Evolutionary conservation across 805 yeast species (phyloP).

Genomic region (Wickerhamiella spandovensis): DNA sequence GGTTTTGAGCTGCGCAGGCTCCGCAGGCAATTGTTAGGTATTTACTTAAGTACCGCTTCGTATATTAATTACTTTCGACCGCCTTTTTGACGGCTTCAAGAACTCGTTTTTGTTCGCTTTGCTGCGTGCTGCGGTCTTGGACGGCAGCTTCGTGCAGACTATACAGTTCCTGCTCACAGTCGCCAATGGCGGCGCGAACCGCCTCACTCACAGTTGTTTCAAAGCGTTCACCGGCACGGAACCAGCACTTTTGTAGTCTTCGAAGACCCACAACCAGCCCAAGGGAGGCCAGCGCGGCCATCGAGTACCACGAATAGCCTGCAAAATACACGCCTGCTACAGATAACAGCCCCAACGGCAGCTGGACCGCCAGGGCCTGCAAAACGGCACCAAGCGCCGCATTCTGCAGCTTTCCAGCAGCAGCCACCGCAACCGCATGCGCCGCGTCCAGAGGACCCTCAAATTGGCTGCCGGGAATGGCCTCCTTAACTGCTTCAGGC

Average conservation of each 20-base stretch:
- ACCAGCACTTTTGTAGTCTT: conserved; percentile 26
- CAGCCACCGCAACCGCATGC: neutral
- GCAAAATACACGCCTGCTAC: conserved; percentile 21
- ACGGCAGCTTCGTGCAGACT: conserved; percentile 20
- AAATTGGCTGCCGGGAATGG: neutral
- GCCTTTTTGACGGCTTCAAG: neutral
- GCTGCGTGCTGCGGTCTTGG: neutral
- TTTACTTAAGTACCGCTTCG: no score
- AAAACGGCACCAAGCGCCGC: conserved; percentile 20
- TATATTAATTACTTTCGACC: neutral
- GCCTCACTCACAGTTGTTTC: conserved; percentile 14
- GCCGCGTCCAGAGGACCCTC: neutral
- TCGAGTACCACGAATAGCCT: conserved; percentile 22
- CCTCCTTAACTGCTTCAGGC: neutral
- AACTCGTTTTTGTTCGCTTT: neutral
- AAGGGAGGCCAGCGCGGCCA: conserved; percentile 25
- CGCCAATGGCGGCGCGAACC: conserved; percentile 18
- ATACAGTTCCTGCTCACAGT: conserved; percentile 21
- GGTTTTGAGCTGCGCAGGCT: no score
- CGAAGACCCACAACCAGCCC: conserved; percentile 26
- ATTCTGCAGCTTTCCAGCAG: conserved; percentile 19
- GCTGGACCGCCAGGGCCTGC: conserved; percentile 23
- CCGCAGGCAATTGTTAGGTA: no score
- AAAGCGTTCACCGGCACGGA: conserved; percentile 16
- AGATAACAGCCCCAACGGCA: conserved; percentile 23